A percentile compares a stretch with the other conserved stretches of the same genome.
Evolutionary conservation across 208 protist species (phyloP).

Genomic region (Leishmania martiniquensis): DNA sequence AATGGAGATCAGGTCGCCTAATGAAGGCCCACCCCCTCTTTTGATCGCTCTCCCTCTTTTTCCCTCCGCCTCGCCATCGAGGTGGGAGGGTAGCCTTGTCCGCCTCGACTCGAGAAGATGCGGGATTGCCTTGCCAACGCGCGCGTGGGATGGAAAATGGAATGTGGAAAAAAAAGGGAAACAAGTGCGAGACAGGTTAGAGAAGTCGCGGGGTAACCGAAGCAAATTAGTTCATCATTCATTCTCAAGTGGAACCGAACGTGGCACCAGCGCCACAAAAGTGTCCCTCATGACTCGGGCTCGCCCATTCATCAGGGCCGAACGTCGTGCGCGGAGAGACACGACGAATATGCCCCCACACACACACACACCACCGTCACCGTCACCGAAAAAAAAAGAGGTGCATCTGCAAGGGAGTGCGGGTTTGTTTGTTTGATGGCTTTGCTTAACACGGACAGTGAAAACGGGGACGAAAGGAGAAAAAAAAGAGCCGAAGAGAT

Average conservation of each 20-base stretch:
- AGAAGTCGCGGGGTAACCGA: slow-evolving; percentile 2
- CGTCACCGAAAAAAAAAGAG: too few species aligned
- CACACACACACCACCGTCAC: too few species aligned
- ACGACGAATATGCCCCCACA: background rate
- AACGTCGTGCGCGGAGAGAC: background rate
- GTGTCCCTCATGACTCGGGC: background rate
- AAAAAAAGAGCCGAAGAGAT: slow-evolving; percentile 10
- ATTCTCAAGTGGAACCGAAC: background rate
- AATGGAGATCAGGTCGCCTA: background rate
- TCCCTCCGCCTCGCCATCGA: background rate
- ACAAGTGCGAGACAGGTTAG: slow-evolving; percentile 1
- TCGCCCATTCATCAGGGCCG: background rate
- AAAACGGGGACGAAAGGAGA: background rate
- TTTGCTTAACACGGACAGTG: background rate
- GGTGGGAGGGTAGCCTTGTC: background rate
- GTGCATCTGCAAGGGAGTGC: background rate
- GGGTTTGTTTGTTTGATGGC: background rate
- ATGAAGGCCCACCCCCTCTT: background rate
- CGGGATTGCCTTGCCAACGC: background rate
- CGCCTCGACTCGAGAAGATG: background rate
- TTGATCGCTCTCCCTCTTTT: background rate
- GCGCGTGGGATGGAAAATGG: background rate
- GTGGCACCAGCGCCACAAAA: slow-evolving; percentile 2
- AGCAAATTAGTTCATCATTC: background rate
- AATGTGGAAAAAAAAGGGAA: slow-evolving; percentile 7